Evolutionary conservation across 2,329 filamentous ascomycete species (phyloP).

Genomic region (Fusarium ambrosium): DNA sequence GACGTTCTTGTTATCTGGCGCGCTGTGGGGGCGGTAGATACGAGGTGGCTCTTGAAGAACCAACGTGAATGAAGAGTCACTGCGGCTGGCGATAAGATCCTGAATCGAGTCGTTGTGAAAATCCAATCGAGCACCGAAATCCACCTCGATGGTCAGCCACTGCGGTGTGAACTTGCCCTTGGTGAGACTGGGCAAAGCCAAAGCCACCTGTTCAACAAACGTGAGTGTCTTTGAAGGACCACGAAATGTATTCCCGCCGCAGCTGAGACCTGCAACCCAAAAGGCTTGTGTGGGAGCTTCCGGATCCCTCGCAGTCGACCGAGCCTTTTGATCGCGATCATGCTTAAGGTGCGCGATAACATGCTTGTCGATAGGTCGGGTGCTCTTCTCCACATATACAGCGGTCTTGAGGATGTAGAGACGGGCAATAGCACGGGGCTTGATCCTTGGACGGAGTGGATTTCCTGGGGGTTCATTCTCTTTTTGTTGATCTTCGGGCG

Average conservation of each 20-base stretch:
- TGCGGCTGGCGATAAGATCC: conserved; percentile 57
- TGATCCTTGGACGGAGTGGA: neutral
- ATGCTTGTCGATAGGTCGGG: conserved; percentile 45
- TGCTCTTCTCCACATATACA: conserved; percentile 53
- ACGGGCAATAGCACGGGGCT: conserved; percentile 42
- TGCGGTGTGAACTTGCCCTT: conserved; percentile 30
- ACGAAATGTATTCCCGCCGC: conserved; percentile 63
- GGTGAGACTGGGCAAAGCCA: neutral
- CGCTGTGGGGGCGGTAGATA: conserved; percentile 55
- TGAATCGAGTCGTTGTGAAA: conserved; percentile 64
- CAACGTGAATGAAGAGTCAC: conserved; percentile 59
- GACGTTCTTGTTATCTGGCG: conserved; percentile 1
- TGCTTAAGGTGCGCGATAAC: conserved; percentile 47
- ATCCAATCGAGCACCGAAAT: conserved; percentile 53
- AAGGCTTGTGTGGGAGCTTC: conserved; percentile 40
- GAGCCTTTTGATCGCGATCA: conserved; percentile 44
- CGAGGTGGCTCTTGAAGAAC: conserved; percentile 66
- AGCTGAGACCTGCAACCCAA: conserved; percentile 51
- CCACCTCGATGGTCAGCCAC: conserved; percentile 23
- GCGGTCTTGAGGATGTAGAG: conserved; percentile 48
- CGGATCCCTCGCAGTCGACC: conserved; percentile 16
- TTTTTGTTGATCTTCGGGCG: neutral
- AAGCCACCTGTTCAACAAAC: conserved; percentile 59
- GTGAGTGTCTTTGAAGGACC: conserved; percentile 49
- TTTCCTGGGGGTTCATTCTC: conserved; percentile 11